These are phyloP conservation scores for Stachybotrys elegans DNA, from an alignment of 2,329 filamentous ascomycete genomes.

Conservation along the genomic window DNA sequence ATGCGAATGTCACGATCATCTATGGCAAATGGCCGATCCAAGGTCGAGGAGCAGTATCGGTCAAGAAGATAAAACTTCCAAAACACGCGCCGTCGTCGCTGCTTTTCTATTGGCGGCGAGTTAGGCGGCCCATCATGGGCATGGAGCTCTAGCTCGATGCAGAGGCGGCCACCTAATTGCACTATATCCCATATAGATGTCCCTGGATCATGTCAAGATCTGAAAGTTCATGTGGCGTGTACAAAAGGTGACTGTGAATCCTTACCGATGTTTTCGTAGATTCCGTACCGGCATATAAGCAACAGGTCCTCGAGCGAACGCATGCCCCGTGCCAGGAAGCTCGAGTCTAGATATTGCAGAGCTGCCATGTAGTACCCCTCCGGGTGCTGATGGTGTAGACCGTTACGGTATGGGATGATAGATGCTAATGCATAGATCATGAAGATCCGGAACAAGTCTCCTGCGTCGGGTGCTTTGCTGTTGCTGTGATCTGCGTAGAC, in stretches of 20 bases:
- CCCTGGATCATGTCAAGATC: neutral
- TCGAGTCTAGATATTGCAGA: neutral
- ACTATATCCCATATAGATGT: conserved; percentile 14
- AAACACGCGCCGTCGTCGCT: conserved; percentile 11
- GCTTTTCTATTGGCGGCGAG: conserved; percentile 8
- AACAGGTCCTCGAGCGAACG: conserved; percentile 13
- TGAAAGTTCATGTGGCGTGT: fast-evolving
- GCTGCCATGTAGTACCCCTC: conserved; percentile 13
- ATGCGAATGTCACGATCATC: conserved; percentile 11
- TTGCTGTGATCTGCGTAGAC: conserved; percentile 2
- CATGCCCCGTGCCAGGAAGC: conserved; percentile 6
- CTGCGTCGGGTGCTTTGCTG: neutral
- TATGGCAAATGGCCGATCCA: conserved; percentile 11
- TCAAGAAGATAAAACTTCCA: conserved; percentile 17
- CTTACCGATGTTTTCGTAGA: conserved; percentile 14
- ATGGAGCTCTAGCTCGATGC: conserved; percentile 14
- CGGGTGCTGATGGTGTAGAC: conserved; percentile 7
- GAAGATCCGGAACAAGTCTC: conserved; percentile 10
- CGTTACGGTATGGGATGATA: conserved; percentile 8
- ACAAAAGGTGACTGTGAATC: no score
- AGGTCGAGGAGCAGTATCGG: conserved; percentile 11
- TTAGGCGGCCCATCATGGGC: neutral
- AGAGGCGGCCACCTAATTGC: conserved; percentile 11
- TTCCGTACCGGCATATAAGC: conserved; percentile 13
- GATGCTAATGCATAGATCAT: conserved; percentile 12